Base-by-base conservation (phyloP, 2,329 filamentous ascomycete genomes). In the Fusarium luffae region DNA sequence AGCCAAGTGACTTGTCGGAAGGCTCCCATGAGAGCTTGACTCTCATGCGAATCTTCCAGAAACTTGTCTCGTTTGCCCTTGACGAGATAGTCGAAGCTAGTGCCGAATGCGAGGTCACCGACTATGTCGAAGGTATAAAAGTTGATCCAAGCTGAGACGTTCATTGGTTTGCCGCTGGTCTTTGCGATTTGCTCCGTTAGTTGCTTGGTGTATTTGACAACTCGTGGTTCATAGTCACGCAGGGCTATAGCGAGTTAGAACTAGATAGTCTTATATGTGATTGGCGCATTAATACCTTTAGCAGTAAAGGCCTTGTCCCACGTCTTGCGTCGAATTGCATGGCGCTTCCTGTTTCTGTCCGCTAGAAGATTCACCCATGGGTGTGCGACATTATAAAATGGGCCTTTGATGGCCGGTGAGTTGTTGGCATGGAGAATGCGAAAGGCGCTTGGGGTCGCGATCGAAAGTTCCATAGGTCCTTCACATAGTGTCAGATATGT, bases 291-390 rank as follows among this genome's bases (percentile, higher is more conserved):
- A 1, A 4, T 30, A 67, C 69, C 68, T 58, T 70, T 73, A 1
- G 68, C 42, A 12, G 60, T 71, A 11, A 73, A 71, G 0, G 56
- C 71, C 16, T 60, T 67, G 0, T 73, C 71, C 71, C 71, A 73
- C 0, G 59, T 41, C 32, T 68, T 71, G 5, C 71, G 56, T 10
- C 71, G 57, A 10, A 10, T 37, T 0, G 54, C 54, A 41, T 73
- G 71, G 4, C 51, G n/a, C n/a, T 55, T 67, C 3, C 44, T 54
- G 1, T 69, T 28, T 10, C 57, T 42, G 3, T 52, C 57, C 0
- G 57, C 34, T 0, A 65, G 54, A 4, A 73, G 66, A 4, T 59
- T 73, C 0, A 46, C 21, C 12, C 49, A 55, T 0, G 71, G 71
- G 12, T 58, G 42, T 0, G 58, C 23, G 6, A 64, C 47, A 5